Base-by-base conservation (phyloP, 1,284 basidiomycete genomes). In the Moniliophthora roreri region DNA sequence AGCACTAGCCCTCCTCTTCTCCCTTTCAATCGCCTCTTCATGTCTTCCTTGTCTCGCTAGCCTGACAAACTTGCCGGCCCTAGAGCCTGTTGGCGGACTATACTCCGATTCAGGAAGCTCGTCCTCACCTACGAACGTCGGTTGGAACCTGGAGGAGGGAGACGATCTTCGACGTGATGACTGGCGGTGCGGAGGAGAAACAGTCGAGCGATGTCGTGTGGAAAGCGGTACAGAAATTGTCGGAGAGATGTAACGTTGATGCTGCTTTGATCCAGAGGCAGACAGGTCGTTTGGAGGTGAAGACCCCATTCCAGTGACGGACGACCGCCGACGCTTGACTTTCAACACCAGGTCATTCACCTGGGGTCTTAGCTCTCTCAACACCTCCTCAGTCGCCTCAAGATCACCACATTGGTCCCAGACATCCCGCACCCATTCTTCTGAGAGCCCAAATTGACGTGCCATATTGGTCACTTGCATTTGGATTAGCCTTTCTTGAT, bases 351-450 rank as follows among this genome's bases (percentile, higher is more conserved):
- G 9, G 18, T 24, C 40, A 18, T 38, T 39, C 39, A 44, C 26
- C 44, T 23, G 23, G 49, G 38, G 9, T 23, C 23, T 34, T 15
- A 55, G 26, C 21, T 51, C 20, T 20, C 34, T 26, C 20, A 55
- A 39, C 11, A 55, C 34, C 8, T n/a, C 35, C 23, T 34, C 53
- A 15, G 53, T 45, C 32, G 41, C 44, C 10, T 51, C 35, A 15
- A 55, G 16, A 35, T 46, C 42, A 4, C 50, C 53, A n/a, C 37
- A 24, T 16, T 51, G 26, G n/a, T 55, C 51, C 53, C 53, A 55
- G 10, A 51, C 35, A 7, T 24, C 24, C 8, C 35, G 24, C 3
- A 55, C 53, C 47, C 47, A 41, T 15, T 50, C 42, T 6, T 34
- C 49, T 26, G 53, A 49, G 18, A 55, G 51, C 3, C 37, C 38